Base-by-base conservation (phyloP, 23 red algal species). In the Chondrus crispus region DNA sequence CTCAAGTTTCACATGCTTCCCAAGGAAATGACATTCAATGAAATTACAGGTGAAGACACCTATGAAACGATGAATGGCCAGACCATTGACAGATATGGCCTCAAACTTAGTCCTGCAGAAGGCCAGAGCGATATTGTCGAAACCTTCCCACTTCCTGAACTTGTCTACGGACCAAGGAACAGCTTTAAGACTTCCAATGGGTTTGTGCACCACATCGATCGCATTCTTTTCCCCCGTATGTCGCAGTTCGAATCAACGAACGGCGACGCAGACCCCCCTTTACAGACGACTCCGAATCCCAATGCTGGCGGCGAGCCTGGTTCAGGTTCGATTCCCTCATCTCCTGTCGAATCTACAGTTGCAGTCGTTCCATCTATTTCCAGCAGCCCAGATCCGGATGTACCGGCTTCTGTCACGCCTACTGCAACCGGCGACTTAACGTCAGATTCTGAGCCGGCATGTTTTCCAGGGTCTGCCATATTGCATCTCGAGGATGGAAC, bases 211-310 rank as follows among this genome's bases (percentile, higher is more conserved):
- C 41, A 51, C 16, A 33, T 86, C 30, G 41, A 73, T 44, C 62
- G 82, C 62, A 40, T 86, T 46, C 18, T 86, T 18, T 86, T 86
- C 66, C 16, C 82, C n/a, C n/a, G n/a, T n/a, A n/a, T n/a, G n/a
- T n/a, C n/a, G n/a, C n/a, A n/a, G n/a, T n/a, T n/a, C n/a, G n/a
- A n/a, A n/a, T n/a, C n/a, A n/a, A n/a, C n/a, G n/a, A n/a, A n/a
- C n/a, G n/a, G n/a, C n/a, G n/a, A n/a, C n/a, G n/a, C n/a, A n/a
- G n/a, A n/a, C n/a, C n/a, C n/a, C 26, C 58, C 58, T 35, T 49
- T 52, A 4, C 47, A 38, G 14, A 46, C 58, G 5, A 2, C 75
- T 4, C 47, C 40, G 46, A 80, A 80, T 24, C 46, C 46, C 75
- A 24, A 80, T 49, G 42, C 46, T 13, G 6, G 14, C 3, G 16